These are phyloP conservation scores for Dimocarpus longan DNA, from an alignment of 345 rosid genomes.

Conservation along the genomic window DNA sequence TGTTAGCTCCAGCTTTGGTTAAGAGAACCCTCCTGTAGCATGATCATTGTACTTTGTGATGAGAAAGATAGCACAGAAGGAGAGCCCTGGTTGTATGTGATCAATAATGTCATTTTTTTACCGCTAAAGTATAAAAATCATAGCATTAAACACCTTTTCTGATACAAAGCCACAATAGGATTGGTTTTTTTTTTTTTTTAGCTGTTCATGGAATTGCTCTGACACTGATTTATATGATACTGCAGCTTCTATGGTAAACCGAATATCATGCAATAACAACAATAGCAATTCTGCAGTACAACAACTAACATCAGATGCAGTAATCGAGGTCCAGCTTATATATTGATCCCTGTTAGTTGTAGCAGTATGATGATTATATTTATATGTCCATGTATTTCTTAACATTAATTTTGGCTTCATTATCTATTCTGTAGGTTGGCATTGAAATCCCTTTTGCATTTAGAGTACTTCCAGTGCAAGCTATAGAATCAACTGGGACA, in stretches of 20 bases:
- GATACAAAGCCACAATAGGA: neutral
- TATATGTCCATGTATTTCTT: slow-evolving; percentile 2
- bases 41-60: slow-evolving; percentile 1
- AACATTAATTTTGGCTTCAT: neutral
- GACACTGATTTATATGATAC: slow-evolving; percentile 45
- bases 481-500: slow-evolving; percentile 77
- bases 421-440: slow-evolving; percentile 49
- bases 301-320: slow-evolving; percentile 80
- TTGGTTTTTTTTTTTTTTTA: slow-evolving; percentile 13
- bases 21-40: neutral
- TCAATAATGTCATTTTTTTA: neutral
- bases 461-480: slow-evolving; percentile 66
- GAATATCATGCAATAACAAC: slow-evolving; percentile 61
- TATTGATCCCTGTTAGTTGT: slow-evolving; percentile 11
- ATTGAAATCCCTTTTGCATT: slow-evolving; percentile 85
- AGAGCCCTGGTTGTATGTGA: neutral
- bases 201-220: slow-evolving; percentile 37
- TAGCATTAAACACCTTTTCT: neutral
- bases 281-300: slow-evolving; percentile 45
- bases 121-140: slow-evolving; percentile 1
- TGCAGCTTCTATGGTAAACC: slow-evolving; percentile 96
- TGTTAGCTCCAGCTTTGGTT: neutral
- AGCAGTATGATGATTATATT: neutral
- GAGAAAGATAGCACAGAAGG: neutral
- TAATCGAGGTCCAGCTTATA: slow-evolving; percentile 63